Percentiles rank a stretch among this genome's conserved stretches.
Conservation (phyloP, 2,329 filamentous ascomycete genomes). For the Pestalotiopsis sp. region DNA sequence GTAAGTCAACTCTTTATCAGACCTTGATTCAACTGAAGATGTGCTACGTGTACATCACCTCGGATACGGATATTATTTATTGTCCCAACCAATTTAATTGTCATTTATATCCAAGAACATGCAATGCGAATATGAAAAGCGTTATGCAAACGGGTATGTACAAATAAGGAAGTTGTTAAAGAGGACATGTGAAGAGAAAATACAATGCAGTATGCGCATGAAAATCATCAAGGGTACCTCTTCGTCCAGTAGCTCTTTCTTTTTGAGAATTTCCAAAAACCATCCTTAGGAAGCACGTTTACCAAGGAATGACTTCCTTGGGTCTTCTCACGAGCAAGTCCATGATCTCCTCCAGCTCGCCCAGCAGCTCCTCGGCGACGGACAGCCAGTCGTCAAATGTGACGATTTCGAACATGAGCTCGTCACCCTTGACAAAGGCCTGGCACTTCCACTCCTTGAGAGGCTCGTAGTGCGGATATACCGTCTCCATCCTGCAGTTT, state of each 20-base stretch:
- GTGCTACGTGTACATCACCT: no score
- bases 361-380: conserved; percentile 53
- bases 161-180: conserved; percentile 15
- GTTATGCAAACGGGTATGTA: not conserved
- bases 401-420: conserved; percentile 59
- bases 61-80: not conserved
- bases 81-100: not conserved
- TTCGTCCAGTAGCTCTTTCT: not conserved
- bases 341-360: conserved; percentile 48
- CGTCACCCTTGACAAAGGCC: conserved; percentile 56
- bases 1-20: no score
- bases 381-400: conserved; percentile 58
- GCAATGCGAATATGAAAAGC: not conserved
- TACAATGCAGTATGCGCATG: not conserved
- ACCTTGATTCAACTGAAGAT: no score
- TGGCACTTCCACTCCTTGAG: conserved; percentile 63
- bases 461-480: conserved; percentile 61
- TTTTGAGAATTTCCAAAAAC: not conserved
- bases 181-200: no score
- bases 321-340: conserved; percentile 40
- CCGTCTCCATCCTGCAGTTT: conserved; percentile 54
- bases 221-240: not conserved
- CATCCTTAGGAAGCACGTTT: not conserved
- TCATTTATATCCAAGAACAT: not conserved
- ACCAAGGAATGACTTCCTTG: conserved; percentile 20